Evolutionary conservation across 2,329 filamentous ascomycete genomes (phyloP), one percentile per base, ranked within the genome.

Genomic region (Xylariales sp.): DNA sequence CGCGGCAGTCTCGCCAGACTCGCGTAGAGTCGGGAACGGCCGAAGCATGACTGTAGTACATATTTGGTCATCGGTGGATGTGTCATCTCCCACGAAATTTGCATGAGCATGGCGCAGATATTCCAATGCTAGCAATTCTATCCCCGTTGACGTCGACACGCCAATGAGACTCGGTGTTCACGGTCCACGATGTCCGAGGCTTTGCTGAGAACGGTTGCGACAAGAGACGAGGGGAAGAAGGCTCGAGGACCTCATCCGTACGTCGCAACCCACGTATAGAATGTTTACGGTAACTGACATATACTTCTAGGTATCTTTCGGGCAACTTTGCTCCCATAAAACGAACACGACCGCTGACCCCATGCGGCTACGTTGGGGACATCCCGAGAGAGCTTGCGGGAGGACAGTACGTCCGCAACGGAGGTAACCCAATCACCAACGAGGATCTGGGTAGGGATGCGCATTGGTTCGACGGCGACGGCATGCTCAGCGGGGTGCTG

Each of bases 391-490:
- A 86, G 46, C 69, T 88, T 29, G 69, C 71, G 7, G 83, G 81
- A 2, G 83, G 83, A 10, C 75, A 87, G 59, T 87, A 87, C 52
- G 76, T 87, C 20, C 76, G 83, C 12, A 88, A 87, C 55, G 83
- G 84, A 29, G 80, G 77, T 20, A 87, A 86, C 51, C 82, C 83
- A 5, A 66, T 83, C 6, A 71, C 71, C 20, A 80, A 85, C 44
- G 66, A 75, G 16, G 75, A 83, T 40, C 57, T 78, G 3, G 73
- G 71, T 28, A 70, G 80, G 47, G 79, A 84, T 54, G 73, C 78
- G 7, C 83, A 87, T 55, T 86, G 82, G 82, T 87, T 87, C 46
- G 84, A 87, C 50, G 83, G 84, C 22, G 82, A 87, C 55, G 84
- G 83, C 4, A 87, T 87, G 83, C 73, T 87, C 9, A 76, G 76